Percentiles rank a stretch among this genome's conserved stretches.
phyloP scores from a whole-genome alignment of 2,329 filamentous ascomycete species.

The Cladosporium sp. region DNA sequence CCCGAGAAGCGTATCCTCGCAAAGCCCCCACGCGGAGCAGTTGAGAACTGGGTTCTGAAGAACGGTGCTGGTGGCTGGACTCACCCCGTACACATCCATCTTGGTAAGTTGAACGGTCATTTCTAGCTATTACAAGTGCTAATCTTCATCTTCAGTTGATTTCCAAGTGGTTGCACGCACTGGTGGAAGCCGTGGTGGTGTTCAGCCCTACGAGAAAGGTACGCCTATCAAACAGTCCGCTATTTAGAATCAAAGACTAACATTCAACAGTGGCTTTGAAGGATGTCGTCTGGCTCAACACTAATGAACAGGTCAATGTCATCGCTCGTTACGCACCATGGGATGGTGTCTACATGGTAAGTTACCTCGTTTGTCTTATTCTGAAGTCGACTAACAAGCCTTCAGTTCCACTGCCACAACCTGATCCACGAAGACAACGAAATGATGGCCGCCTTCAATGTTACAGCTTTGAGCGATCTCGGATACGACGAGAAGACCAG shows the following conservation, averaged over 20 bases:
- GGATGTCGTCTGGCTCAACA: constrained; percentile 54
- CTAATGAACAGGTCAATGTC: constrained; percentile 48
- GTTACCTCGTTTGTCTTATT: not conserved
- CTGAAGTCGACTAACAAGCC: not conserved
- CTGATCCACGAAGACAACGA: constrained; percentile 43
- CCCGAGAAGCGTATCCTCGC: constrained; percentile 31
- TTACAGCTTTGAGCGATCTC: constrained; percentile 32
- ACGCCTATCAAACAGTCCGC: no score
- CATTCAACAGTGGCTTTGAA: constrained; percentile 49
- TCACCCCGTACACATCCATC: constrained; percentile 29
- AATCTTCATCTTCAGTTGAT: constrained; percentile 53
- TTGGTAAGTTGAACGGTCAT: constrained; percentile 48
- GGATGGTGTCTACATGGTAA: constrained; percentile 45
- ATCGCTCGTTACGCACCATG: constrained; percentile 51
- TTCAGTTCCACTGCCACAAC: constrained; percentile 40
- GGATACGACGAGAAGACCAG: constrained; percentile 29
- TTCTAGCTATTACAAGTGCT: constrained; percentile 1
- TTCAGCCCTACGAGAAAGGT: constrained; percentile 49
- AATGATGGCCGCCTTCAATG: constrained; percentile 44
- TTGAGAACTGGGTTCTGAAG: constrained; percentile 39
- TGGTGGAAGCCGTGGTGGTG: constrained; percentile 38
- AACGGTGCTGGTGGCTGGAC: constrained; percentile 44
- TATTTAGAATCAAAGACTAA: constrained; percentile 4
- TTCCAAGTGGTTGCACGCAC: constrained; percentile 52
- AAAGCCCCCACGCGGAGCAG: constrained; percentile 30